These are phyloP conservation scores for Claviceps sp. DNA, from an alignment of 2,329 filamentous ascomycete genomes.

Conservation along the genomic window DNA sequence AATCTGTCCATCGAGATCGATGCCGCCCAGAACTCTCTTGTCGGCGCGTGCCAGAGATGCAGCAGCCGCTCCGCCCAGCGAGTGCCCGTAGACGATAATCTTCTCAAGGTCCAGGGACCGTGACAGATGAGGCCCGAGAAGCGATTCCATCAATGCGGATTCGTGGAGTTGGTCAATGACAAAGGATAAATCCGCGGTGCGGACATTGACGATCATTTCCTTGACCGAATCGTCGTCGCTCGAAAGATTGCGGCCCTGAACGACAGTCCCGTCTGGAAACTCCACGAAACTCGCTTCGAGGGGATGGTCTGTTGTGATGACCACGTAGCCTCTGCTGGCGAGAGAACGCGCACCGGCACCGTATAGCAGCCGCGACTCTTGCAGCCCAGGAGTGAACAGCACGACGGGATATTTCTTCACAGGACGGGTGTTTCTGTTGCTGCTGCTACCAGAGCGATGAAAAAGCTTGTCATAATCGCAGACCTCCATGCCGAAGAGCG, in stretches of 20 bases:
- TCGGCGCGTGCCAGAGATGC: conserved; percentile 9
- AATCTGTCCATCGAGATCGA: conserved; percentile 28
- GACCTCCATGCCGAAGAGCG: conserved; percentile 13
- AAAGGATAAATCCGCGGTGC: conserved; percentile 23
- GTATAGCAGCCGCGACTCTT: conserved; percentile 29
- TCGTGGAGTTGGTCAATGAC: conserved; percentile 19
- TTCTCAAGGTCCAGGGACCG: conserved; percentile 13
- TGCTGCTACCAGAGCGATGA: not conserved
- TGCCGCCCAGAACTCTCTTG: conserved; percentile 18
- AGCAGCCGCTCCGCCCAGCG: conserved; percentile 24
- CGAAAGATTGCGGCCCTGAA: conserved; percentile 8
- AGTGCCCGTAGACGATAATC: conserved; percentile 22
- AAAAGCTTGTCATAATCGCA: conserved; percentile 6
- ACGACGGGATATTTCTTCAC: conserved; percentile 11
- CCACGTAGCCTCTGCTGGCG: conserved; percentile 30
- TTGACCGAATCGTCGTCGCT: conserved; percentile 7
- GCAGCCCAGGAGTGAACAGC: conserved; percentile 32
- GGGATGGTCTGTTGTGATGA: conserved; percentile 36
- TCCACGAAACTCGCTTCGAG: conserved; percentile 31
- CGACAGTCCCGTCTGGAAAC: conserved; percentile 28
- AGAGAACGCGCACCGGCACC: conserved; percentile 29
- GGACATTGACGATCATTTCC: conserved; percentile 9
- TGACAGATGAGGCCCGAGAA: conserved; percentile 7
- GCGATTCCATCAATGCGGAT: conserved; percentile 5
- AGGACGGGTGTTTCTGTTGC: not conserved